Evolutionary conservation across 176 grass and related monocot genomes (phyloP), one percentile per base, ranked within the genome.

Genomic region (Oryza meyeriana): DNA sequence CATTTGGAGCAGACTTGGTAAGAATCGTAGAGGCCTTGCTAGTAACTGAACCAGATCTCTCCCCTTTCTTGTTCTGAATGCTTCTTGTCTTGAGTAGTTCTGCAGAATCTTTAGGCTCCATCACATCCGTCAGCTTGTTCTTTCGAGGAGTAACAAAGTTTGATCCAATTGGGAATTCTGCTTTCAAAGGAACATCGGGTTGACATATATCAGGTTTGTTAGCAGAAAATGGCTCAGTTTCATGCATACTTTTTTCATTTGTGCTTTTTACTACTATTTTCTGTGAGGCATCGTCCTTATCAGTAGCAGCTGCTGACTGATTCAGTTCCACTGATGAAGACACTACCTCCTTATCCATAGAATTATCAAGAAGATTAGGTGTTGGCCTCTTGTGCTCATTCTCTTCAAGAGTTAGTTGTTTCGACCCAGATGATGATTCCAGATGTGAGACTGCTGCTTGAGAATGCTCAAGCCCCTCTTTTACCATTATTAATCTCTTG

Each of bases 91-190:
- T 64, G 39, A 74, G 62, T 45, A 70, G 41, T 71, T 67, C 88
- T 47, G 58, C 33, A 12, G 72, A 80, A 52, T 50, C n/a, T 39
- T 83, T 69, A 28, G 3, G 29, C 20, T 24, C 45, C 45, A 10
- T 72, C 63, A 68, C 36, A 72, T 84, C 74, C 36, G 9, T 17
- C 28, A 61, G 44, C 67, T 78, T 83, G 47, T 61, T 78, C 42
- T 88, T 89, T 32, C 17, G 70, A 45, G 89, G 82, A 29, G 79
- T 86, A 33, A 59, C 48, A 78, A 80, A 89, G 20, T 30, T 69
- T 13, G 55, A 80, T 35, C 45, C 36, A 47, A 8, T n/a, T 71
- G 47, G 45, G 35, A 84, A 44, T 36, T 79, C 68, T 79, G 61
- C 13, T 68, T 61, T n/a, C 5, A 0, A 42, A 40, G 30, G 69